Conservation (phyloP, 257 asterid genomes). For the Solanum paucissectum region DNA sequence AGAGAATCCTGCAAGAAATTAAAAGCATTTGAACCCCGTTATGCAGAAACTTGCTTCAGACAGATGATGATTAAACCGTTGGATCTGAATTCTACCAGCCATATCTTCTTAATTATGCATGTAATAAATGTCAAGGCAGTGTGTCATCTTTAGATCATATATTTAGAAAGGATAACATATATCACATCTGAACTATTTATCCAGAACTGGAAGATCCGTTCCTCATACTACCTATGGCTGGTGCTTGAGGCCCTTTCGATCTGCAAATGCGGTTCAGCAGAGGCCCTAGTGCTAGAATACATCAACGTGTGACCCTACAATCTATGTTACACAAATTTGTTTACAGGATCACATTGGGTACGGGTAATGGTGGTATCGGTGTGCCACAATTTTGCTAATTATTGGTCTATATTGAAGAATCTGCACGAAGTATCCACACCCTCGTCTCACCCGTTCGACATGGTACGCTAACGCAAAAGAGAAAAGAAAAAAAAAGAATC, state of each 20-base stretch:
- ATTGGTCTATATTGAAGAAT: neutral
- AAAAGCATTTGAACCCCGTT: neutral
- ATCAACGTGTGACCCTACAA: neutral
- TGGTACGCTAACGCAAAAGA: neutral
- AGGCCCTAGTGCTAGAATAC: neutral
- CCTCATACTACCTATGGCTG: neutral
- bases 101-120: neutral
- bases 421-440: neutral
- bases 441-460: neutral
- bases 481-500: neutral
- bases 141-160: neutral
- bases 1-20: conserved; percentile 38
- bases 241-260: neutral
- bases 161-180: neutral
- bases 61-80: neutral
- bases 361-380: neutral
- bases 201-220: neutral
- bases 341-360: neutral
- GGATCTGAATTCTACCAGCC: neutral
- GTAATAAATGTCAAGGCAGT: neutral
- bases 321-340: neutral
- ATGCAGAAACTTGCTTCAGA: neutral
- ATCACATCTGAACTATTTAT: neutral
- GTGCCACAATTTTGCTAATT: neutral
- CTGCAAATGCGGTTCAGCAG: neutral